A percentile compares a stretch with the other conserved stretches of the same genome.
These are phyloP conservation scores for Teunomyces funiuensis DNA, from an alignment of 805 yeast genomes.

Conservation along the genomic window DNA sequence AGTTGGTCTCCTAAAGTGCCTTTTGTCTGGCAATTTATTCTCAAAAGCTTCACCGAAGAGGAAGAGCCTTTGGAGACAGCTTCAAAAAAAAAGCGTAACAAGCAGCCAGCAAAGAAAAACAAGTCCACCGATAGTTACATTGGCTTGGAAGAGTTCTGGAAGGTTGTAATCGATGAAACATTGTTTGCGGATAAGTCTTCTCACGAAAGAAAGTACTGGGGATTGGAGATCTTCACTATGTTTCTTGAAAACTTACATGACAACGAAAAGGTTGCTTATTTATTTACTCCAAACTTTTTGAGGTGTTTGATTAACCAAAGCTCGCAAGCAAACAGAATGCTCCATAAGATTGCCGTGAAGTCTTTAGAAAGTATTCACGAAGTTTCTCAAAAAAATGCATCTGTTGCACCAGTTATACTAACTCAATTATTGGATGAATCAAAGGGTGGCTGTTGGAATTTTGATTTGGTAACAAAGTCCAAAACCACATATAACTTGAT, in stretches of 20 bases:
- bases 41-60: conserved; percentile 42
- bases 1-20: conserved; percentile 76
- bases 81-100: conserved; percentile 42
- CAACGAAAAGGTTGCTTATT: conserved; percentile 17
- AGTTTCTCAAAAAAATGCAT: conserved; percentile 35
- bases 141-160: conserved; percentile 67
- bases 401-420: conserved; percentile 36
- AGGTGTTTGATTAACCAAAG: conserved; percentile 77
- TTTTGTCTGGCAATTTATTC: conserved; percentile 68
- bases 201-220: conserved; percentile 83
- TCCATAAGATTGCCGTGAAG: conserved; percentile 65
- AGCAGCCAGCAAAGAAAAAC: conserved; percentile 25
- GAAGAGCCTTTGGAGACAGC: conserved; percentile 13
- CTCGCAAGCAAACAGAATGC: conserved; percentile 59
- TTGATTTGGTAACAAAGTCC: conserved; percentile 75
- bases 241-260: conserved; percentile 32
- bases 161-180: conserved; percentile 72
- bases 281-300: conserved; percentile 65
- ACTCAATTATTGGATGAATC: conserved; percentile 26
- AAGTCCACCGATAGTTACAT: conserved; percentile 21
- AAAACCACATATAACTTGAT: conserved; percentile 53
- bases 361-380: conserved; percentile 46
- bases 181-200: conserved; percentile 77
- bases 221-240: conserved; percentile 67
- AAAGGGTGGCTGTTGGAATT: conserved; percentile 59